phyloP scores from a whole-genome alignment of 257 asterid species.

The Solanum dulcamara region DNA sequence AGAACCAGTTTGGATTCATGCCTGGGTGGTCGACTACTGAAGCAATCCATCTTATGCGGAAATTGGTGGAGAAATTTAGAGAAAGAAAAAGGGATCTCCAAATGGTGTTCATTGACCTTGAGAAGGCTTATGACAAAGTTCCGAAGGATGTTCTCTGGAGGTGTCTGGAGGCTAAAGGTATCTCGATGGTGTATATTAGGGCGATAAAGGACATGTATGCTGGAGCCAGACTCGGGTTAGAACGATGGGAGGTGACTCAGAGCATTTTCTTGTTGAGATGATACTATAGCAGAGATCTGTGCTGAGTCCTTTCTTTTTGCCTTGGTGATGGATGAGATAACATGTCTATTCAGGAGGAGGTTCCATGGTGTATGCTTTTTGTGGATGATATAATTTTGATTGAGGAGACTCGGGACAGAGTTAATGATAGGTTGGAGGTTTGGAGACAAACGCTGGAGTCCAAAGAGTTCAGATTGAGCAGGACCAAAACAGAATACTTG shows the following conservation, averaged over 20 bases:
- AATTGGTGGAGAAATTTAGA: neutral
- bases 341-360: neutral
- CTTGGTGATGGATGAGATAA: neutral
- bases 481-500: too few relatives aligned
- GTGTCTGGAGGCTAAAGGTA: neutral
- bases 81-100: too few relatives aligned
- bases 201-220: neutral
- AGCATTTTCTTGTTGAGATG: neutral
- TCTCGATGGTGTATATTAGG: neutral
- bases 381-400: neutral
- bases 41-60: neutral
- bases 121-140: too few relatives aligned
- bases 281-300: too few relatives aligned
- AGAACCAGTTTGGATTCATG: too few relatives aligned
- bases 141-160: neutral
- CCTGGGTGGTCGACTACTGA: rapidly evolving
- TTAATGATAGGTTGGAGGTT: neutral
- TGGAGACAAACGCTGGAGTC: neutral
- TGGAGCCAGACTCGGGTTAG: neutral
- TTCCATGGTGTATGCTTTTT: neutral
- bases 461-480: neutral
- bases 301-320: too few relatives aligned
- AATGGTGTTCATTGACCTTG: neutral
- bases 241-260: neutral
- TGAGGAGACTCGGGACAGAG: neutral